Evolutionary conservation across 2,329 filamentous ascomycete genomes (phyloP), one percentile per base, ranked within the genome.

Genomic region (Cladosporium sphaerospermum): DNA sequence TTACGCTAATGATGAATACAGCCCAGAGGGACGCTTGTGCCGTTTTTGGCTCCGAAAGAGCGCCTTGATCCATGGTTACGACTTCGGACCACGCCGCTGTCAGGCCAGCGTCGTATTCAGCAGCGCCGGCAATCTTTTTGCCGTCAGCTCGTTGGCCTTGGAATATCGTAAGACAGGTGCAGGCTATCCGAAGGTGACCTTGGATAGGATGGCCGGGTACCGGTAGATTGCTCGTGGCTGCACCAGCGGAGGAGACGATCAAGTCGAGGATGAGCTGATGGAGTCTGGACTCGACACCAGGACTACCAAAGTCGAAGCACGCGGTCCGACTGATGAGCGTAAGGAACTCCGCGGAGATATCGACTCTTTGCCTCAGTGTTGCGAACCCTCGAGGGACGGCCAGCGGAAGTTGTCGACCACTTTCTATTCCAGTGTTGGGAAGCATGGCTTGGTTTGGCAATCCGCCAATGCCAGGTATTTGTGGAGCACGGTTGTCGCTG

Each of bases 1-100:
- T 67, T 9, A 68, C 64, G 42, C 61, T 63, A 45, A 68, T 67
- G 51, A 67, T 64, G 54, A 67, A 64, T 3, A 66, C 56, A 9
- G 63, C 64, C 65, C 65, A 68, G 11, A 67, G 53, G 2, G 64
- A 61, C 11, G 62, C 65, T 46, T 67, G 63, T 4, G 64, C 62
- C 9, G 64, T 61, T 23, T 67, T 64, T 4, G 62, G 63, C 39
- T 67, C 63, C 13, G 55, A 53, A 13, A 67, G 52, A 11, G 59
- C 61, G 16, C 55, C 54, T 31, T 60, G 60, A 44, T 68, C 64
- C 18, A 67, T 58, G 14, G 57, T 54, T 7, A 56, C 57, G 10
- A 61, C 63, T 52, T 67, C 64, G 4, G 57, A 60, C 65, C 64
- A 67, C 3, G 63, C 64, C 11, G 65, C 65, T 14, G 61, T 54